Evolutionary conservation across 2,329 filamentous ascomycete genomes (phyloP).

Genomic region (Stenocarpella maydis): DNA sequence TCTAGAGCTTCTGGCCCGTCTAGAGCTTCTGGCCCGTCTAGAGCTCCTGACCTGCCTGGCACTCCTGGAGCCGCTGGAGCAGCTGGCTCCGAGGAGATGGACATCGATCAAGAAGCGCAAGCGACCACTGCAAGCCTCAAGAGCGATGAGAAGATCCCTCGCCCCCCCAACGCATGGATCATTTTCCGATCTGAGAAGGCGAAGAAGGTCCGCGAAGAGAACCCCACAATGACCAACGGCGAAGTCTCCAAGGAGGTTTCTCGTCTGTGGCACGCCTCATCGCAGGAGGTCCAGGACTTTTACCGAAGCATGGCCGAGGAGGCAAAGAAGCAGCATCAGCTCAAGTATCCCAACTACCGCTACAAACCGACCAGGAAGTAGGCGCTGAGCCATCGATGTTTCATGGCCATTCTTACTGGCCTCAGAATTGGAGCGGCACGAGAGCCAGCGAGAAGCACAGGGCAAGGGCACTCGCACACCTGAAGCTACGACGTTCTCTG

Average conservation of each 20-base stretch:
- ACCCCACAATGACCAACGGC: not conserved
- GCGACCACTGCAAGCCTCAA: not conserved
- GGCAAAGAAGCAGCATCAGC: constrained; percentile 7
- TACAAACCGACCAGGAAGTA: constrained; percentile 21
- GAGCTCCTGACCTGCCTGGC: too few species aligned
- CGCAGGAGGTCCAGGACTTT: constrained; percentile 4
- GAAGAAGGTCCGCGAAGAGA: constrained; percentile 7
- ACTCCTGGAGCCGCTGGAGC: too few species aligned
- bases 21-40: too few species aligned
- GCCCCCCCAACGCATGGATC: too few species aligned
- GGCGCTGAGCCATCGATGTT: not conserved
- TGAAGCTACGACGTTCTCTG: not conserved
- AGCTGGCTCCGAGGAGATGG: not conserved
- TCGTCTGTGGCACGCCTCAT: constrained; percentile 17
- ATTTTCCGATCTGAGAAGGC: not conserved
- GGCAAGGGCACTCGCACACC: too few species aligned
- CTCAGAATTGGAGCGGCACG: not conserved
- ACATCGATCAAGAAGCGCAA: not conserved
- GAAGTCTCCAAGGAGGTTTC: constrained; percentile 1
- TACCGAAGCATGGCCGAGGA: constrained; percentile 15
- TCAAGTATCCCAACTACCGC: constrained; percentile 28
- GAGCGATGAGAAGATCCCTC: not conserved
- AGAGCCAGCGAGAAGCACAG: not conserved
- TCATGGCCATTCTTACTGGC: not conserved
- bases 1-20: too few species aligned